Evolutionary conservation across 2,329 filamentous ascomycete genomes (phyloP), one percentile per base, ranked within the genome.

Genomic region (Magnaporthiopsis incrustans): DNA sequence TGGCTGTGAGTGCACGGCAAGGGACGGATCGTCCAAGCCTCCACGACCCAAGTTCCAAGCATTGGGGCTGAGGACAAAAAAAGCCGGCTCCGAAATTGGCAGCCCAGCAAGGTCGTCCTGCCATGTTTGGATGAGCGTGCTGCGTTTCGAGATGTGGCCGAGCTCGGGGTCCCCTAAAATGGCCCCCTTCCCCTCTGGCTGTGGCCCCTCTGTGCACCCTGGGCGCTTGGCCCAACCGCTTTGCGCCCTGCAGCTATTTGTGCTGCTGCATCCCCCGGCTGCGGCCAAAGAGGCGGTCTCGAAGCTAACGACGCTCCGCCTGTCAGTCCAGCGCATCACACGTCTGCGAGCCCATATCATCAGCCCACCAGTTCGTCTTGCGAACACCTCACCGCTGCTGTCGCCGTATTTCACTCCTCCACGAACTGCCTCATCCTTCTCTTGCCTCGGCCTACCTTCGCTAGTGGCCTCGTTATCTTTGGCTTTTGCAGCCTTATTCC

Each of bases 321-420:
- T 33, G 59, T 60, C 59, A 60, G 59, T 33, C 33, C 59, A 60
- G 44, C 33, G 59, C 59, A 60, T 60, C 59, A 60, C 44, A 60
- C 59, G 22, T 44, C 35, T n/a, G 10, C 59, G 33, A 59, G n/a
- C 44, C 44, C 44, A 53, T 53, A 53, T 53, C 44, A 53, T 25
- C 44, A 53, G 44, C 22, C 44, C 44, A 53, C 44, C 44, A 22
- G 44, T 22, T n/a, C 44, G n/a, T 25, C 44, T 22, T 53, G 44
- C 44, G 44, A 53, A 18, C 18, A 22, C 44, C 22, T 53, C 44
- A 53, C 44, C 44, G 44, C 44, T 25, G 44, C 44, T n/a, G 44
- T 53, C 44, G 44, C 44, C 7, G n/a, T n/a, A 53, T 53, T 53
- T 53, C 44, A 53, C 44, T 25, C 44, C 22, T n/a, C 38, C 38